Base-by-base conservation (phyloP, 257 asterid species). In the Lycium barbarum region DNA sequence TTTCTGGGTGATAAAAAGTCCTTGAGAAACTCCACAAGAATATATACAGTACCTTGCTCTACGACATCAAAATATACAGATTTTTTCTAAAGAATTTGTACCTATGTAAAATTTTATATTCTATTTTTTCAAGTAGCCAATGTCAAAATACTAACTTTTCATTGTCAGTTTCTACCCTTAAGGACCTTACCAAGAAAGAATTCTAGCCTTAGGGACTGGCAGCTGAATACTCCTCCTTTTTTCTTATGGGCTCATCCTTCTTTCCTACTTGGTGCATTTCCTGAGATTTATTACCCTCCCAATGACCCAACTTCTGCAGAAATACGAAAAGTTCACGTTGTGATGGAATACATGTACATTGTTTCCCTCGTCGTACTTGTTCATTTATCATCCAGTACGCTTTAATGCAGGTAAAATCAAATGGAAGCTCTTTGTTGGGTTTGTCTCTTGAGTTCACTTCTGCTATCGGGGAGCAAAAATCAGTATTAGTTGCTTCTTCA, bases 351-450 rank as follows among this genome's bases (percentile, higher is more conserved):
- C 40, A 47, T 73, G 59, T 47, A 73, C 49, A 13, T 49, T 73
- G 40, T 45, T 67, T 20, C 40, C 59, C 40, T 45, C n/a, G 36
- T 40, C 20, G 40, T 45, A 6, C 58, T 22, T 26, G 67, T 51
- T 59, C 54, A 68, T 72, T 57, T 26, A 14, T 26, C 8, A 36
- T 35, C 78, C 54, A 65, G 10, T 87, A 90, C 26, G 2, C 22
- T 15, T 13, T 22, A 53, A 78, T 78, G 82, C 93, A 96, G 99
- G 97, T 92, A 79, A 95, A 91, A 88, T 86, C 91, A 84, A 86
- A 78, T 51, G 94, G 87, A 74, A 90, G 89, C 90, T 93, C 98
- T 80, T 90, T 80, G 36, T 63, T 96, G 65, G 98, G 99, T 70
- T 91, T 96, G 66, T 91, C 84, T 58, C 95, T 95, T 1, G 88